phyloP scores from a whole-genome alignment of 441 rosid genomes.

The Croton setiger region DNA sequence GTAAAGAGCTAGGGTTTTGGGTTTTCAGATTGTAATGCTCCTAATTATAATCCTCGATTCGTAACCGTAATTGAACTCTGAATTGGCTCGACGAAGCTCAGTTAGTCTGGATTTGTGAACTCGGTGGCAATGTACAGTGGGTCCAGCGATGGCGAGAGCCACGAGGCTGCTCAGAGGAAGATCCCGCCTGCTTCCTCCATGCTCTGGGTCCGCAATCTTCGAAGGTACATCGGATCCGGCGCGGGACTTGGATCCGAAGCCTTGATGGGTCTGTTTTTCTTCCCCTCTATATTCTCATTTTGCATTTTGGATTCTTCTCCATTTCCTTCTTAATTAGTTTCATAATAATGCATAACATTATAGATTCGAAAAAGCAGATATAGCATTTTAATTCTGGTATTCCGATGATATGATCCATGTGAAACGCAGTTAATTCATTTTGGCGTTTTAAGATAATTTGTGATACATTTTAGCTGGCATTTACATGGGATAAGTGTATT shows the following conservation, averaged over 20 bases:
- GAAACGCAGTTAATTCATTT: not conserved
- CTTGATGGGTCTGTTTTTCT: slow-evolving; percentile 66
- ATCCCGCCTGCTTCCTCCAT: slow-evolving; percentile 91
- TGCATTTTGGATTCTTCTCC: not conserved
- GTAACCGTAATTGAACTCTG: slow-evolving; percentile 6
- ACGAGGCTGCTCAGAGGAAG: slow-evolving; percentile 78
- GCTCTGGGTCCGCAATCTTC: slow-evolving; percentile 94
- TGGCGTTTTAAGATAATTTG: not conserved
- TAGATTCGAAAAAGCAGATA: not conserved
- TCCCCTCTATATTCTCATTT: not conserved
- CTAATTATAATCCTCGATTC: slow-evolving; percentile 12
- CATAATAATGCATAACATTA: not conserved
- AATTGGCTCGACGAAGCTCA: slow-evolving; percentile 16
- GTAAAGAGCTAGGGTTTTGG: slow-evolving; percentile 25
- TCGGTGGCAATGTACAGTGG: slow-evolving; percentile 69
- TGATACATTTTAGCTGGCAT: not conserved
- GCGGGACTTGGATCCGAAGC: slow-evolving; percentile 98
- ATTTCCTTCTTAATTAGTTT: not conserved
- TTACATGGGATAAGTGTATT: not conserved
- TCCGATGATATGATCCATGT: not conserved
- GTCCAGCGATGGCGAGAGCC: slow-evolving; percentile 94
- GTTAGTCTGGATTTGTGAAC: not conserved
- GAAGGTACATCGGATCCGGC: slow-evolving; percentile 91
- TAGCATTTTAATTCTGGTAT: not conserved
- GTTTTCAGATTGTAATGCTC: not conserved